phyloP scores from a whole-genome alignment of 495 filamentous ascomycete genomes.

The Hyphodiscus hymeniophilus region DNA sequence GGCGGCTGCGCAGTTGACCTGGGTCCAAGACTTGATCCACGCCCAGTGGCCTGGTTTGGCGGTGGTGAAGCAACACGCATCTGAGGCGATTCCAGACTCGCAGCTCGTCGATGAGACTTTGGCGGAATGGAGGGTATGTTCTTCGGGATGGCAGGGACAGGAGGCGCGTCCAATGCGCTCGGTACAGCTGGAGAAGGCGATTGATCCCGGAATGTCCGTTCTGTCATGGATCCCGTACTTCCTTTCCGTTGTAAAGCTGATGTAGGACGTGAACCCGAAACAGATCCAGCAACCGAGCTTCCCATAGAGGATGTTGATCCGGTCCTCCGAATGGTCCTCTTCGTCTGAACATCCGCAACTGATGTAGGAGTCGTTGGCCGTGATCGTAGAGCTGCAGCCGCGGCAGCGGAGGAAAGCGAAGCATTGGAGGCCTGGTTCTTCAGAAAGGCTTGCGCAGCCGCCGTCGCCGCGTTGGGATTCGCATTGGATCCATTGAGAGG shows the following conservation, averaged over 20 bases:
- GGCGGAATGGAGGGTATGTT: slow-evolving; percentile 26
- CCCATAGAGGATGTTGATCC: slow-evolving; percentile 59
- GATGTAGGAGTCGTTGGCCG: slow-evolving; percentile 66
- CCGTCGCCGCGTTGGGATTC: slow-evolving; percentile 62
- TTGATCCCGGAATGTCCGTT: slow-evolving; percentile 70
- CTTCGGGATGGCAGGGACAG: slow-evolving; percentile 64
- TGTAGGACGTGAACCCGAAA: slow-evolving; percentile 29
- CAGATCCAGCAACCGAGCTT: slow-evolving; percentile 35
- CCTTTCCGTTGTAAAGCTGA: slow-evolving; percentile 47
- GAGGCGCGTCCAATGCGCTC: slow-evolving; percentile 46
- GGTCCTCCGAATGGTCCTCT: slow-evolving; percentile 68
- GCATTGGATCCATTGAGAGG: slow-evolving; percentile 52
- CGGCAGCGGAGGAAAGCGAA: slow-evolving; percentile 73
- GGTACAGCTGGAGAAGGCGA: slow-evolving; percentile 44
- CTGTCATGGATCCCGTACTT: slow-evolving; percentile 77
- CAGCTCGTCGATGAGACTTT: slow-evolving; percentile 34
- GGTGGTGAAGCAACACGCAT: slow-evolving; percentile 41
- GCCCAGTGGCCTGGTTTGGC: slow-evolving; percentile 28
- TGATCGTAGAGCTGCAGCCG: slow-evolving; percentile 72
- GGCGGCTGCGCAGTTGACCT: slow-evolving; percentile 3
- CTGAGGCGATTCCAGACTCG: slow-evolving; percentile 44
- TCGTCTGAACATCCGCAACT: slow-evolving; percentile 77
- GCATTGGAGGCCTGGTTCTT: slow-evolving; percentile 52
- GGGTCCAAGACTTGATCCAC: slow-evolving; percentile 37
- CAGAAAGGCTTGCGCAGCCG: slow-evolving; percentile 75